These are phyloP conservation scores for Blastocystis sp. DNA, from an alignment of 352 stramenopile species.

Conservation along the genomic window DNA sequence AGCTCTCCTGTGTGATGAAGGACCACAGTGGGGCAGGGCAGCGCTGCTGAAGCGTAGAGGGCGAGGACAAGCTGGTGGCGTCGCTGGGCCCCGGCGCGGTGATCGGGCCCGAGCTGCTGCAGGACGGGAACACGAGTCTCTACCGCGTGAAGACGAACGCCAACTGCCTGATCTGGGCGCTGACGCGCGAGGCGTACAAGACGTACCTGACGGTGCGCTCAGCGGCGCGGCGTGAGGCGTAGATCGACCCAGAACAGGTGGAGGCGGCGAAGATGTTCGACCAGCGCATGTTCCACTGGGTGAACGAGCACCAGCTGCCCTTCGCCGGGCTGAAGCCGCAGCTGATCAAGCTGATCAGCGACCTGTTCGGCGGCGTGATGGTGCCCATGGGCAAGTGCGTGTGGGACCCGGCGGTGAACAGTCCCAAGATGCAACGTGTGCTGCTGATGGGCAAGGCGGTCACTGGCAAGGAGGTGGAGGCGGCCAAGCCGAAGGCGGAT, in stretches of 20 bases:
- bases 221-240: not conserved
- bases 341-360: not conserved
- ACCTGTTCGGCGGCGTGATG: not conserved
- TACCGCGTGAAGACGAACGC: not conserved
- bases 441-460: not conserved
- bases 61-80: slow-evolving; percentile 6
- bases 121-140: not conserved
- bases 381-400: not conserved
- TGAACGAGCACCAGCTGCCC: slow-evolving; percentile 18
- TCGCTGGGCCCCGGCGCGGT: slow-evolving; percentile 25
- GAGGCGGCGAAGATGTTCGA: not conserved
- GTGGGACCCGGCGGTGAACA: slow-evolving; percentile 18
- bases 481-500: not conserved
- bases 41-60: not conserved
- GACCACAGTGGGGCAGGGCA: not conserved
- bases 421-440: not conserved
- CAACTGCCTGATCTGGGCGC: not conserved
- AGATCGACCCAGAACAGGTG: slow-evolving; percentile 29
- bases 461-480: not conserved
- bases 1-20: not conserved
- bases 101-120: slow-evolving; percentile 15
- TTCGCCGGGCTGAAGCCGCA: not conserved
- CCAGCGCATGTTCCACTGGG: slow-evolving; percentile 41
- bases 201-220: slow-evolving; percentile 9
- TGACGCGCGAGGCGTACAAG: slow-evolving; percentile 7